Evolutionary conservation across 1,284 basidiomycete genomes (phyloP).

Genomic region (Papiliotrema nemorosa): DNA sequence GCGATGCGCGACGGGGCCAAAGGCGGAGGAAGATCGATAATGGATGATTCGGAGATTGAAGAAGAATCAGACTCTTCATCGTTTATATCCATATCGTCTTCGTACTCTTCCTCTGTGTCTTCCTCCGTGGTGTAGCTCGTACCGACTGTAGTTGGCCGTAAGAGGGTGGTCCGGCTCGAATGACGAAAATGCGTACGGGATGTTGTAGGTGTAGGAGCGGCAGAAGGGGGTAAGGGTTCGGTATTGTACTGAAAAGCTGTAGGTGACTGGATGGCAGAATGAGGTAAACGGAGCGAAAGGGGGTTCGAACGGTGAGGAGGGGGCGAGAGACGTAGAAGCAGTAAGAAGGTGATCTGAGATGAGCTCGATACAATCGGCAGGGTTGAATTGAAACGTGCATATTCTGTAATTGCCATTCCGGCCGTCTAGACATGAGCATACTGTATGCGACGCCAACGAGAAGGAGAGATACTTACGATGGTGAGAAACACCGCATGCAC

Average conservation of each 20-base stretch:
- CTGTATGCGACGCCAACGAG: not conserved
- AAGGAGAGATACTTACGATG: not conserved
- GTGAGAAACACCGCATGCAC: not conserved
- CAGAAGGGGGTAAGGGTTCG: slow-evolving; percentile 2
- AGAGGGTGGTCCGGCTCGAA: not conserved
- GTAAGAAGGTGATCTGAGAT: slow-evolving; percentile 20
- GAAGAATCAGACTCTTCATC: slow-evolving; percentile 9
- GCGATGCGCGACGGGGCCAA: slow-evolving; percentile 18
- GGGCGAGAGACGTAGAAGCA: slow-evolving; percentile 32
- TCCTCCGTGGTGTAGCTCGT: not conserved
- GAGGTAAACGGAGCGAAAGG: slow-evolving; percentile 3
- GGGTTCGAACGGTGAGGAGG: slow-evolving; percentile 7
- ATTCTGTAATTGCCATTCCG: slow-evolving; percentile 15
- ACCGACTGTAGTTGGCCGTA: not conserved
- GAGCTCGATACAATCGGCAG: not conserved
- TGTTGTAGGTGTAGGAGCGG: not conserved
- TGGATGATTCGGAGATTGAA: slow-evolving; percentile 28
- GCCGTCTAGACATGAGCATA: slow-evolving; percentile 7
- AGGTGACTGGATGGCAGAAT: slow-evolving; percentile 5
- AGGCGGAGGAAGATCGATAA: slow-evolving; percentile 33
- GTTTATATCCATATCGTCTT: not conserved
- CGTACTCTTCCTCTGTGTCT: not conserved
- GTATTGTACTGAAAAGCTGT: slow-evolving; percentile 7
- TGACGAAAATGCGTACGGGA: not conserved
- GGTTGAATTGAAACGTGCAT: slow-evolving; percentile 12